Percentiles rank a stretch among this genome's conserved stretches.
Evolutionary conservation across 2,329 filamentous ascomycete species (phyloP).

Genomic region (Biscogniauxia marginata): DNA sequence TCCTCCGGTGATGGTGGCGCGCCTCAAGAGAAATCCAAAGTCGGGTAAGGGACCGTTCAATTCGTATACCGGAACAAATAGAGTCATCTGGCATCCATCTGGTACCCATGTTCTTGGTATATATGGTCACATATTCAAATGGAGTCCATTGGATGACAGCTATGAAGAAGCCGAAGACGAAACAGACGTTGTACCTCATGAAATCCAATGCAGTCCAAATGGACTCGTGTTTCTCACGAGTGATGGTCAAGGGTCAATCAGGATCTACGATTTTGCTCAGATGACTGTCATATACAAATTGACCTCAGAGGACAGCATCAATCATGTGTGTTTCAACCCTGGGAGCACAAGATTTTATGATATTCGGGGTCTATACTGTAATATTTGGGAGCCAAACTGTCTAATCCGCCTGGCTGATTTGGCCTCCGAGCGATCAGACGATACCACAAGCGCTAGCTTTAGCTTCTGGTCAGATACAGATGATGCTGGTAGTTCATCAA

Average conservation of each 20-base stretch:
- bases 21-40: constrained; percentile 13
- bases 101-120: constrained; percentile 21
- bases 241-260: constrained; percentile 14
- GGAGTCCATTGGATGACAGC: constrained; percentile 19
- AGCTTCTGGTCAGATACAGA: constrained; percentile 6
- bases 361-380: constrained; percentile 19
- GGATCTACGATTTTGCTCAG: constrained; percentile 18
- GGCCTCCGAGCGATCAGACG: neutral
- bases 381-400: constrained; percentile 25
- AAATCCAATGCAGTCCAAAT: constrained; percentile 13
- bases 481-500: constrained; percentile 4
- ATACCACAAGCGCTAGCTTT: constrained; percentile 1
- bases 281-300: constrained; percentile 22
- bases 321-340: constrained; percentile 16
- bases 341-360: constrained; percentile 21
- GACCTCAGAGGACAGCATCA: constrained; percentile 14
- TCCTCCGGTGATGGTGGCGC: constrained; percentile 19
- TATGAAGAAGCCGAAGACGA: constrained; percentile 19
- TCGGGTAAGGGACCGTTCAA: constrained; percentile 5
- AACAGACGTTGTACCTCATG: constrained; percentile 6
- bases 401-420: constrained; percentile 14
- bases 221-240: constrained; percentile 18
- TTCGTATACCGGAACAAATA: constrained; percentile 6
- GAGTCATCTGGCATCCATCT: constrained; percentile 23
- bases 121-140: constrained; percentile 27